Base-by-base conservation (phyloP, 306 rosid species). In the Clitoria ternatea region DNA sequence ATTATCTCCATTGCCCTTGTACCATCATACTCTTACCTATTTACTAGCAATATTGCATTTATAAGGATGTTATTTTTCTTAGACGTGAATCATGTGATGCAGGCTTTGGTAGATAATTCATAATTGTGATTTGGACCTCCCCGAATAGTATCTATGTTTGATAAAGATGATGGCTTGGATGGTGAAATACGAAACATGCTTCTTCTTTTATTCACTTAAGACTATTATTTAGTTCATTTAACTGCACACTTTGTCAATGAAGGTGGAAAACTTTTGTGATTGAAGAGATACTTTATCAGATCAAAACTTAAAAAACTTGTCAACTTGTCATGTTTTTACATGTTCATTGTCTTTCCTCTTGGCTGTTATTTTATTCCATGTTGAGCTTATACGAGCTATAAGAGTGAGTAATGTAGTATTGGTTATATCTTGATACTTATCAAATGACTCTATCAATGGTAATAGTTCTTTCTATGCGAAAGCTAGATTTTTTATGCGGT, bases 201-300 rank as follows among this genome's bases (percentile, higher is more conserved):
- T 32, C 20, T 20, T 11, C 9, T 49, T 1, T 11, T 40, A 39
- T 53, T 53, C 22, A n/a, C 19, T 17, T 5, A 7, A 24, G 32
- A 55, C 29, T 65, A 33, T 33, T 27, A 33, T 15, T 35, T 17
- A 48, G 9, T 59, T 56, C 23, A 56, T 56, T 56, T 71, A 56
- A 57, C n/a, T 43, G 56, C 54, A 70, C 27, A 4, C 20, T 70
- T 56, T 40, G 45, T 19, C 77, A 57, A 43, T 12, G 60, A 32
- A 72, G 27, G 27, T 12, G 11, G 1, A 22, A 14, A 40, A 40
- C 4, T 23, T 55, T 24, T 23, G 26, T 11, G 61, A 47, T 36
- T 50, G 23, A 48, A 76, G 24, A 18, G 37, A 47, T 14, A 40
- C 19, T 62, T 63, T 30, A 53, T 77, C 19, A 32, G 67, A 70